These are phyloP conservation scores for Kazachstania viticola DNA, from an alignment of 805 yeast species.

Conservation along the genomic window DNA sequence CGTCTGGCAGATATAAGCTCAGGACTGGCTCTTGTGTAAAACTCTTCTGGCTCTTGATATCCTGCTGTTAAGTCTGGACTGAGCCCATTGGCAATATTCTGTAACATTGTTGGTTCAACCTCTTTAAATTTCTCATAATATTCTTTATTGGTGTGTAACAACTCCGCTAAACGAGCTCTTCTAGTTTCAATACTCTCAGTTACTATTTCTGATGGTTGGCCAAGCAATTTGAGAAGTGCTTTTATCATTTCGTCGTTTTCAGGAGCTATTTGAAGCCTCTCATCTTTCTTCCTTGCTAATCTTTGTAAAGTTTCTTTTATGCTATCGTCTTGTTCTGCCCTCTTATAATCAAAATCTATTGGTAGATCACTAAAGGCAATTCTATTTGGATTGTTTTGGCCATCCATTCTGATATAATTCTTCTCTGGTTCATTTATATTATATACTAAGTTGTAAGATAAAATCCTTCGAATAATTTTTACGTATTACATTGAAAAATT, in stretches of 20 bases:
- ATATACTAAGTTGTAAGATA: too few relatives aligned
- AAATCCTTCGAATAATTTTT: too few relatives aligned
- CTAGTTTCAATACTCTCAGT: conserved; percentile 55
- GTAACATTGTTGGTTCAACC: too few relatives aligned
- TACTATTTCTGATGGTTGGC: conserved; percentile 44
- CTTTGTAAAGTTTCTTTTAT: conserved; percentile 19
- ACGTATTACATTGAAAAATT: too few relatives aligned
- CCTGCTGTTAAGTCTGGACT: conserved; percentile 25
- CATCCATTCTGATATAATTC: too few relatives aligned
- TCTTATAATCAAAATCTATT: conserved; percentile 12
- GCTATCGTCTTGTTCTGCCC: conserved; percentile 12
- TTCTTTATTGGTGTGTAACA: conserved; percentile 28
- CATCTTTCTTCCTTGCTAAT: conserved; percentile 10
- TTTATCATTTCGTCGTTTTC: conserved; percentile 47
- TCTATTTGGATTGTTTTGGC: too few relatives aligned
- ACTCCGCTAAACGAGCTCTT: conserved; percentile 43
- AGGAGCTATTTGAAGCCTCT: conserved; percentile 35
- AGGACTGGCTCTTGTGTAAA: conserved; percentile 67
- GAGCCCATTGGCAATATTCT: too few relatives aligned
- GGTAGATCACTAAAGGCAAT: conserved; percentile 12
- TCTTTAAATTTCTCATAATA: conserved; percentile 5
- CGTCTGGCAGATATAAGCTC: conserved; percentile 42
- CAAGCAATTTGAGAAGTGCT: conserved; percentile 33
- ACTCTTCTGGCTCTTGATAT: conserved; percentile 54
- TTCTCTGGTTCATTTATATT: too few relatives aligned